Conservation (phyloP, 768 basidiomycete species). For the Tricholoma furcatifolium region DNA sequence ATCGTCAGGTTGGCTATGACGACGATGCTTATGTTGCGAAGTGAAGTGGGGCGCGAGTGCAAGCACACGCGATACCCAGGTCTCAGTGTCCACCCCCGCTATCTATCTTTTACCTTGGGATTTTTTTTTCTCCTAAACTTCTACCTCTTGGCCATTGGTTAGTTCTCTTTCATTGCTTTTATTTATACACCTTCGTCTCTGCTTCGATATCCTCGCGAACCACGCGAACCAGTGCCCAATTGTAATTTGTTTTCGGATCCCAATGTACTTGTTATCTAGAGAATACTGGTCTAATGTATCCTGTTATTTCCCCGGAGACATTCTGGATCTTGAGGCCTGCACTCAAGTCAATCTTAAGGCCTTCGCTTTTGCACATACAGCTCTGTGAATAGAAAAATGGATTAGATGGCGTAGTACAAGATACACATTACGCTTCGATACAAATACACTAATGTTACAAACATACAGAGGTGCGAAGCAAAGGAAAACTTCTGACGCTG, state of each 20-base stretch:
- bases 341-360: no score
- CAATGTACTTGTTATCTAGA: background rate
- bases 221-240: no score
- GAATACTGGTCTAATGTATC: background rate
- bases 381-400: no score
- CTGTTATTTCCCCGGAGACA: background rate
- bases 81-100: background rate
- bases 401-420: no score
- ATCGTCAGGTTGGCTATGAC: constrained; percentile 56
- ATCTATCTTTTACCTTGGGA: background rate
- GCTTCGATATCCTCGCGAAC: no score
- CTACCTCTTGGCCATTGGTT: no score
- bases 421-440: no score
- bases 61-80: background rate
- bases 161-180: background rate
- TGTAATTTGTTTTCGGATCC: background rate
- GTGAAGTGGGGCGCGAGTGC: constrained; percentile 6
- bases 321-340: background rate
- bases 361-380: no score
- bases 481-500: background rate
- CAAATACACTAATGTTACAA: no score
- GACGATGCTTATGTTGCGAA: constrained; percentile 18
- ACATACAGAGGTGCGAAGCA: background rate
- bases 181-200: background rate
- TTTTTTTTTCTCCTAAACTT: background rate